phyloP scores from a whole-genome alignment of 1,139 yeast genomes.

The Tardiomyces depauwii region DNA sequence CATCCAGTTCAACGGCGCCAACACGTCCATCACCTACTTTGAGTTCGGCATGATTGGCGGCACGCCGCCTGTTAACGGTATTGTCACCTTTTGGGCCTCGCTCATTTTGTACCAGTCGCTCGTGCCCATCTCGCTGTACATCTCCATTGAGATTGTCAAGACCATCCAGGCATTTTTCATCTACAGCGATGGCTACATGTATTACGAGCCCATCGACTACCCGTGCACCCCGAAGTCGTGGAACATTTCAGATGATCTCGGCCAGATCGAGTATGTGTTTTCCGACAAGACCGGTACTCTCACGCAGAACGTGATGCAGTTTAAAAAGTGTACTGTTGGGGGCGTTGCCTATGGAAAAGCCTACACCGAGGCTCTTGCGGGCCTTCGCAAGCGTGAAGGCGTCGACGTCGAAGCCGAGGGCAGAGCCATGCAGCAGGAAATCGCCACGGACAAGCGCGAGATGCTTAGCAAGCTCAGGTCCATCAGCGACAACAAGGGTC shows the following conservation, averaged over 20 bases:
- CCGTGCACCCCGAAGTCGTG: slow-evolving; percentile 96
- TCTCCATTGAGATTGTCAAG: slow-evolving; percentile 89
- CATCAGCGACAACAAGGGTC: slow-evolving; percentile 43
- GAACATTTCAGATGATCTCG: slow-evolving; percentile 95
- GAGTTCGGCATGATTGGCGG: slow-evolving; percentile 60
- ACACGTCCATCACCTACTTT: slow-evolving; percentile 53
- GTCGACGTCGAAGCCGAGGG: slow-evolving; percentile 58
- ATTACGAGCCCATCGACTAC: slow-evolving; percentile 72
- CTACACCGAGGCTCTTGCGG: slow-evolving; percentile 91
- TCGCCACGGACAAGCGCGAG: slow-evolving; percentile 46
- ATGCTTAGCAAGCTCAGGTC: slow-evolving; percentile 51
- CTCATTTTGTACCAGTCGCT: slow-evolving; percentile 81
- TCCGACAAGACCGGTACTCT: slow-evolving; percentile 96
- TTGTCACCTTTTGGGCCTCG: slow-evolving; percentile 78
- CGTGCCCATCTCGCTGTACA: slow-evolving; percentile 91
- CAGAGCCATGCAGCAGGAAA: slow-evolving; percentile 48
- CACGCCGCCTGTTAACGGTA: slow-evolving; percentile 67
- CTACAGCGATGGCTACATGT: slow-evolving; percentile 79
- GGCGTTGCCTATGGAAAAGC: slow-evolving; percentile 90
- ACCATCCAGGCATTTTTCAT: slow-evolving; percentile 92
- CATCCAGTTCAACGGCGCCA: slow-evolving; percentile 33
- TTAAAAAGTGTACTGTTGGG: slow-evolving; percentile 80
- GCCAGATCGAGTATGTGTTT: slow-evolving; percentile 91
- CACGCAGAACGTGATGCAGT: slow-evolving; percentile 95
- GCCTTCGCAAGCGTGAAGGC: slow-evolving; percentile 82